Evolutionary conservation across 768 basidiomycete species (phyloP).

Genomic region (Rhodotorula sphaerocarpa): DNA sequence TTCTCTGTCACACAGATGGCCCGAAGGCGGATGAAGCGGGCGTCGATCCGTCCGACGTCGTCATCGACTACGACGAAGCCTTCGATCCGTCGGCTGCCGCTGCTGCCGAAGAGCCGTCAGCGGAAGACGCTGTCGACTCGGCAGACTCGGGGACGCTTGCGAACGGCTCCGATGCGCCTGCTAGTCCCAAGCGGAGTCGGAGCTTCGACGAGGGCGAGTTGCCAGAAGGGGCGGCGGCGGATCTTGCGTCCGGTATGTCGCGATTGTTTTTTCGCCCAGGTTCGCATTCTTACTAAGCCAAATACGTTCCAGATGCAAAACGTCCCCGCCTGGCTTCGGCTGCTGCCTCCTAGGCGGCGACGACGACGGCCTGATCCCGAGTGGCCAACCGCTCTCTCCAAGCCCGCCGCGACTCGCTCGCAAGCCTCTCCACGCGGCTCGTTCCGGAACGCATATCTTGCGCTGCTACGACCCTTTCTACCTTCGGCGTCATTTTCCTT

Average conservation of each 20-base stretch:
- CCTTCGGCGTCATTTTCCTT: not conserved
- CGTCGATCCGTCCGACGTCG: constrained; percentile 26
- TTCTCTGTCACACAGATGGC: not conserved
- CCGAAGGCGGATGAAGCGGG: not conserved
- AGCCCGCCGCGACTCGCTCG: no score
- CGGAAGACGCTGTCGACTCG: not conserved
- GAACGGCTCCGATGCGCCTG: no score
- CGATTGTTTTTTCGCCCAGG: rapidly evolving
- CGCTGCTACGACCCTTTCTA: no score
- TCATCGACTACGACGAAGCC: constrained; percentile 35
- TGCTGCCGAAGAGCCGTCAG: not conserved
- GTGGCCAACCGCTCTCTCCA: no score
- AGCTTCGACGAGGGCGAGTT: not conserved
- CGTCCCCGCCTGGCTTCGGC: constrained; percentile 6
- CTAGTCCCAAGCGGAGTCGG: constrained; percentile 19
- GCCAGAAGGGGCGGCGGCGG: not conserved
- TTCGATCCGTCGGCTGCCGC: not conserved
- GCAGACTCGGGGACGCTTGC: not conserved
- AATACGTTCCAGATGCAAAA: constrained; percentile 18
- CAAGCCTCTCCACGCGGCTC: no score
- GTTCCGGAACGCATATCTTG: no score
- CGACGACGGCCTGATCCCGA: no score
- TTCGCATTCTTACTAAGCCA: no score
- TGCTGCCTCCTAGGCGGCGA: no score
- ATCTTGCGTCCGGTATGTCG: not conserved